Conservation (phyloP, 129 eudicot genomes). For the Gnaphalium uliginosum region DNA sequence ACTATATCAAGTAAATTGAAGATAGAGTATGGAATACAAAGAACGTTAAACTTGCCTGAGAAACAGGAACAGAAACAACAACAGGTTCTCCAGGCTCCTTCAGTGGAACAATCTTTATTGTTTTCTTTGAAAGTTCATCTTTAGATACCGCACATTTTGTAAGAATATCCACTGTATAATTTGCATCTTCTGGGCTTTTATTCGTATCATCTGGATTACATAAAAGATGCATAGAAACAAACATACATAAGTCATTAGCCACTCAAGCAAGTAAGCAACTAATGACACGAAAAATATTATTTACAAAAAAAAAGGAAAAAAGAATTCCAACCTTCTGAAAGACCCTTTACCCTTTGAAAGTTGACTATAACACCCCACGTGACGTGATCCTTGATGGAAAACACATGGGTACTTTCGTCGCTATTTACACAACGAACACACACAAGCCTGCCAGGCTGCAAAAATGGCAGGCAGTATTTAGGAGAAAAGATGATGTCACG, state of each 20-base stretch:
- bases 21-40: constrained; percentile 2
- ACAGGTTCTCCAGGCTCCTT: constrained; percentile 88
- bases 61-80: constrained; percentile 79
- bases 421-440: constrained; percentile 52
- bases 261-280: neutral
- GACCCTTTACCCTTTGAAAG: constrained; percentile 70
- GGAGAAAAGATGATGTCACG: constrained; percentile 79
- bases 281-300: neutral
- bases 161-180: constrained; percentile 77
- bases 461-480: constrained; percentile 87
- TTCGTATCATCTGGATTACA: constrained; percentile 65
- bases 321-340: constrained; percentile 67
- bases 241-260: neutral
- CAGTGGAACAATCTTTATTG: constrained; percentile 65
- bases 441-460: constrained; percentile 98
- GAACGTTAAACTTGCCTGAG: constrained; percentile 58
- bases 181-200: constrained; percentile 91
- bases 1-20: constrained; percentile 1
- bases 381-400: constrained; percentile 68
- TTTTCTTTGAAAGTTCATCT: constrained; percentile 66
- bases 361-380: constrained; percentile 98
- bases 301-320: neutral
- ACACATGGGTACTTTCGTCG: constrained; percentile 50
- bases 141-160: constrained; percentile 73
- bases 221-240: constrained; percentile 1